Percentiles rank a stretch among this genome's conserved stretches.
Conservation (phyloP, 441 rosid genomes). For the Mallotus repandus region DNA sequence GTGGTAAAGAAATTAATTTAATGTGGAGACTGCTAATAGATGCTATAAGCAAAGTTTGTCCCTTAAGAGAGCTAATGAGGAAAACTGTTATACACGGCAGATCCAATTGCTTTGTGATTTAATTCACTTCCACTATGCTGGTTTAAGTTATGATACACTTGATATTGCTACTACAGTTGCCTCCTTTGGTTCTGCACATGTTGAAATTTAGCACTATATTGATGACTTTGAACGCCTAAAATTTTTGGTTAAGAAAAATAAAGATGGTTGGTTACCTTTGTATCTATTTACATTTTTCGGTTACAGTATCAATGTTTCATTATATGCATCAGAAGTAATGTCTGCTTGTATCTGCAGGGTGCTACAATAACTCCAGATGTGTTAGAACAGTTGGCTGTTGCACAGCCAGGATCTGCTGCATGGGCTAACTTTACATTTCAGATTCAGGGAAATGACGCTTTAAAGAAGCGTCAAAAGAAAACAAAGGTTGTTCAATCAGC, state of each 20-base stretch:
- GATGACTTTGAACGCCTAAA: too few species aligned
- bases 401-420: conserved; percentile 19
- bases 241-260: too few species aligned
- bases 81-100: too few species aligned
- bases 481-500: conserved; percentile 38
- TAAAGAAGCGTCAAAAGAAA: conserved; percentile 37
- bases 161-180: too few species aligned
- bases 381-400: conserved; percentile 24
- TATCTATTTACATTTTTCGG: background rate
- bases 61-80: too few species aligned
- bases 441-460: conserved; percentile 21
- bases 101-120: too few species aligned
- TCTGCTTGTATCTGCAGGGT: conserved; percentile 23
- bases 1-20: background rate
- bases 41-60: too few species aligned
- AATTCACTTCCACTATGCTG: too few species aligned
- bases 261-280: too few species aligned
- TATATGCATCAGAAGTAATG: background rate
- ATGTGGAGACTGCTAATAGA: background rate
- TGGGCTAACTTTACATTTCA: conserved; percentile 24
- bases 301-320: background rate
- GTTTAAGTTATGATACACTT: too few species aligned
- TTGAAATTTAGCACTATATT: too few species aligned
- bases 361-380: conserved; percentile 20
- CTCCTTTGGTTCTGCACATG: too few species aligned